These are phyloP conservation scores for Sclerospora graminicola DNA, from an alignment of 352 stramenopile species.

Conservation along the genomic window DNA sequence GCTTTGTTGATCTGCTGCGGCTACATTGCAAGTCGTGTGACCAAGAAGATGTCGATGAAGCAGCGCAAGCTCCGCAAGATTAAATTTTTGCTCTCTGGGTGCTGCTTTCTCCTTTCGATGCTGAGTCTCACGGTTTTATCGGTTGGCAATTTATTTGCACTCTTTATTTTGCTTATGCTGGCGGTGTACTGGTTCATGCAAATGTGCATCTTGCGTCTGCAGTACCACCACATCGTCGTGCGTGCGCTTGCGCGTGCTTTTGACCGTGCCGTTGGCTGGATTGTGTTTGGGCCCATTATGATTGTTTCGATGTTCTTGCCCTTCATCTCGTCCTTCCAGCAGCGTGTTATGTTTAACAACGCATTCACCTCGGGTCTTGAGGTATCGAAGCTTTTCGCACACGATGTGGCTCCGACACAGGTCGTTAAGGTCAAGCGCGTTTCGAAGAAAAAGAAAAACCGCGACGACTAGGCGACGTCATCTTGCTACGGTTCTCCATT, in stretches of 20 bases:
- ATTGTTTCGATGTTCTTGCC: conserved; percentile 85
- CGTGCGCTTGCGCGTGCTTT: conserved; percentile 57
- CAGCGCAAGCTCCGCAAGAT: conserved; percentile 85
- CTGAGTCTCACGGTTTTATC: conserved; percentile 63
- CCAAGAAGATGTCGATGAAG: conserved; percentile 87
- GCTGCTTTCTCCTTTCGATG: conserved; percentile 51
- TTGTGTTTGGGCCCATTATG: conserved; percentile 84
- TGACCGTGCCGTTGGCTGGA: conserved; percentile 77
- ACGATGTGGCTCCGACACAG: conserved; percentile 70
- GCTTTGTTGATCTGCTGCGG: conserved; percentile 68
- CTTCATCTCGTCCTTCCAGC: conserved; percentile 82
- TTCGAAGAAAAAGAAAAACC: conserved; percentile 86
- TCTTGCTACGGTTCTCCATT: conserved; percentile 4
- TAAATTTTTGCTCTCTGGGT: conserved; percentile 74
- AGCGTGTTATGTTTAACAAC: conserved; percentile 88
- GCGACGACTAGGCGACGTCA: conserved; percentile 44
- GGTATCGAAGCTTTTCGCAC: conserved; percentile 82
- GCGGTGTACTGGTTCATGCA: conserved; percentile 85
- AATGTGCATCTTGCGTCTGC: conserved; percentile 59
- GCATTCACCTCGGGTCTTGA: conserved; percentile 82
- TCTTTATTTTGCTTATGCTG: conserved; percentile 58
- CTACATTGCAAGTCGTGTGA: conserved; percentile 77
- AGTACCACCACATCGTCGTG: conserved; percentile 82
- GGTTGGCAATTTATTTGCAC: conserved; percentile 61
- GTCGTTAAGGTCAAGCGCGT: conserved; percentile 83